Percentiles rank a stretch among this genome's conserved stretches.
These are phyloP conservation scores for Aspergillus transmontanensis DNA, from an alignment of 2,329 filamentous ascomycete genomes.

Conservation along the genomic window DNA sequence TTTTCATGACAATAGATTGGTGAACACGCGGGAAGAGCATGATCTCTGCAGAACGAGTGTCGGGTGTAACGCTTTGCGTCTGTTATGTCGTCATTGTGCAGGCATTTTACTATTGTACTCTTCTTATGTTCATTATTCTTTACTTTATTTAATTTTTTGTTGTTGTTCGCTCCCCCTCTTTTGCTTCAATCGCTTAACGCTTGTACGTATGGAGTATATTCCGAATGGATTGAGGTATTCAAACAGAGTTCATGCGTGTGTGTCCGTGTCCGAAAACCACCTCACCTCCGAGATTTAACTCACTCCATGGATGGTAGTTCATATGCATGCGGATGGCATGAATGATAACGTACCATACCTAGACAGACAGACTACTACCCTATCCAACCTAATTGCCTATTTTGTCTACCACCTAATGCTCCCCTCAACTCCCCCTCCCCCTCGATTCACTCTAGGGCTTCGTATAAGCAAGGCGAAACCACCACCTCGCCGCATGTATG, in stretches of 20 bases:
- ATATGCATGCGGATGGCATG: not conserved
- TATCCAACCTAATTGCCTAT: not conserved
- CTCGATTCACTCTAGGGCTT: not conserved
- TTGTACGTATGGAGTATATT: constrained; percentile 6
- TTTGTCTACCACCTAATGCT: not conserved
- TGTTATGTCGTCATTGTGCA: constrained; percentile 11
- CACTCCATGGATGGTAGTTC: not conserved
- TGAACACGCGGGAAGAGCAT: constrained; percentile 7
- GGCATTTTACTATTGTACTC: not conserved
- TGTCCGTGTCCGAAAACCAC: not conserved
- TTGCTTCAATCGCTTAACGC: not conserved
- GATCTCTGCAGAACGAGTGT: constrained; percentile 10
- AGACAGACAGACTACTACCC: not conserved
- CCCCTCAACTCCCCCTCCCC: not conserved
- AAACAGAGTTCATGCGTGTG: not conserved
- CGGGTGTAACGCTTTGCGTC: not conserved
- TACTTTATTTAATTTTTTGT: not conserved
- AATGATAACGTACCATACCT: not conserved
- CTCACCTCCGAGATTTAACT: not conserved
- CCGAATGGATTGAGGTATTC: not conserved
- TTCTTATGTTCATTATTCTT: not conserved
- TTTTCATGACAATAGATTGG: not conserved
- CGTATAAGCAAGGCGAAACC: not conserved
- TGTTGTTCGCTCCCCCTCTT: not conserved
- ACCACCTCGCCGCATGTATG: not conserved